Conservation (phyloP, 2,329 filamentous ascomycete species). For the Alternaria arborescens region DNA sequence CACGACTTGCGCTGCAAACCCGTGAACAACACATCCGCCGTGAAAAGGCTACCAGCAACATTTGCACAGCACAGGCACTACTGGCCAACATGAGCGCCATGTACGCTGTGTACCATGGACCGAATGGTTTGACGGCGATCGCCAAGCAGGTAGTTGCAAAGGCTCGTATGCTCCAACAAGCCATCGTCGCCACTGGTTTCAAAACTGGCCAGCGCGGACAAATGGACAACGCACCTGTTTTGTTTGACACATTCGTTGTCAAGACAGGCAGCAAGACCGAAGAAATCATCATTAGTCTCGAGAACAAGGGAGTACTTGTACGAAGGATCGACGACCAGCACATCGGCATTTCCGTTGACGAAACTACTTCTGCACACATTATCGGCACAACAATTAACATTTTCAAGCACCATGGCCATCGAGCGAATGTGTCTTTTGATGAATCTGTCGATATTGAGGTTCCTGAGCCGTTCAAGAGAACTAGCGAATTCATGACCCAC, state of each 20-base stretch:
- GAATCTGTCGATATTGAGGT: constrained; percentile 51
- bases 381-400: constrained; percentile 56
- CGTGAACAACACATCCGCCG: constrained; percentile 95
- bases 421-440: constrained; percentile 19
- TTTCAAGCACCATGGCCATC: constrained; percentile 59
- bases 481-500: constrained; percentile 81
- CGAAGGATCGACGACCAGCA: constrained; percentile 67
- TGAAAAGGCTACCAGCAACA: constrained; percentile 97
- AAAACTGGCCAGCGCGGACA: constrained; percentile 67
- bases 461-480: constrained; percentile 68
- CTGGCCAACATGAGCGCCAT: constrained; percentile 96
- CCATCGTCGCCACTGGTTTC: constrained; percentile 70
- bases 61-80: constrained; percentile 93
- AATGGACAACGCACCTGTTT: constrained; percentile 63
- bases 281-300: constrained; percentile 61
- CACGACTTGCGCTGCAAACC: constrained; percentile 87
- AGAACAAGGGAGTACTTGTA: constrained; percentile 64
- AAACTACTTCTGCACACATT: constrained; percentile 69
- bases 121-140: constrained; percentile 81
- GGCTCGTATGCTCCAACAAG: constrained; percentile 73
- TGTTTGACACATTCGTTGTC: constrained; percentile 85
- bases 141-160: constrained; percentile 78
- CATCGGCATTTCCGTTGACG: constrained; percentile 80
- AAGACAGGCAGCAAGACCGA: constrained; percentile 60
- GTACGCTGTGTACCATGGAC: constrained; percentile 94